phyloP scores from a whole-genome alignment of 2,329 filamentous ascomycete genomes.

The Aspergillus calidoustus region DNA sequence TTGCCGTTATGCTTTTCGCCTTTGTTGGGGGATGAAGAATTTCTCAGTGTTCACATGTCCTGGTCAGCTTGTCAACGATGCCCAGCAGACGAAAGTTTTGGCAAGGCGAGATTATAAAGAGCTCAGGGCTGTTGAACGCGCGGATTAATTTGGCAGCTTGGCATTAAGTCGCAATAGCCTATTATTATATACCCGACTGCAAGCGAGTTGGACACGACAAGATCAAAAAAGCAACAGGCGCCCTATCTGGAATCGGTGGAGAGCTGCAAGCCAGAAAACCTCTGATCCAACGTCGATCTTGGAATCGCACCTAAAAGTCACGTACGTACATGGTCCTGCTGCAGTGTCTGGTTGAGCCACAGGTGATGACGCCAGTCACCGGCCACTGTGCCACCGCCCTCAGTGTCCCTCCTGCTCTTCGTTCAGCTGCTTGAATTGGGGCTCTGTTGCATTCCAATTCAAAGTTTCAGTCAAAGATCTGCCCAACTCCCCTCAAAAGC shows the following conservation, averaged over 20 bases:
- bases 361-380: conserved; percentile 17
- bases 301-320: background rate
- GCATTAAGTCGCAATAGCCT: background rate
- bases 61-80: background rate
- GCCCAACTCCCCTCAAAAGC: conserved; percentile 1
- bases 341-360: conserved; percentile 11
- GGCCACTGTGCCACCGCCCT: conserved; percentile 4
- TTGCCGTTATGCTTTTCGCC: background rate
- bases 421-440: background rate
- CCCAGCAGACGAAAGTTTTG: background rate
- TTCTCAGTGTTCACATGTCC: background rate
- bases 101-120: background rate
- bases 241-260: conserved; percentile 2
- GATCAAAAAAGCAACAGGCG: background rate
- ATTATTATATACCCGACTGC: background rate
- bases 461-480: background rate
- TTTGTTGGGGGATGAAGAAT: background rate
- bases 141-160: background rate
- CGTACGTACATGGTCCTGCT: background rate
- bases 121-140: background rate
- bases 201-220: background rate
- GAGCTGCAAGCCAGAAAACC: background rate
- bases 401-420: background rate
- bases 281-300: conserved; percentile 1
- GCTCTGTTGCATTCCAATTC: background rate